Base-by-base conservation (phyloP, 371 early-diverging fungal genomes). In the Mortierella sp. region DNA sequence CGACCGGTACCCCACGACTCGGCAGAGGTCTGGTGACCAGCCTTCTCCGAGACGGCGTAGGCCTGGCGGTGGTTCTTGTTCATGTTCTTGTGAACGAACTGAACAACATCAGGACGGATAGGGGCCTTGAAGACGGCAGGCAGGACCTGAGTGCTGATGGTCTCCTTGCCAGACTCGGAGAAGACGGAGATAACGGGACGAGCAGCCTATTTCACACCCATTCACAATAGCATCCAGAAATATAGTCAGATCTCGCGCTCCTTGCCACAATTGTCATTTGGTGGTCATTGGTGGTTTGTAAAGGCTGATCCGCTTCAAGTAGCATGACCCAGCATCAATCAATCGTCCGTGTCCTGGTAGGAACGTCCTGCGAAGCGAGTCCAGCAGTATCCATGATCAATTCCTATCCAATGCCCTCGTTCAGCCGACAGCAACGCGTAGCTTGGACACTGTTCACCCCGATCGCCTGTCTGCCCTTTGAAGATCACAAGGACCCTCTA, bases 1-100 rank as follows among this genome's bases (percentile, higher is more conserved):
- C 99, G 96, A 94, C 96, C 97, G 57, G 98, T 99, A 89, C 99
- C 99, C 99, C 99, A 99, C 67, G 99, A 98, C 84, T 95, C 96
- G 67, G 99, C 99, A 65, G 98, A 98, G 82, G 99, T 99, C 89
- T 99, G 98, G 87, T 98, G 98, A 88, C 99, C 99, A 82, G 99
- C 99, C 86, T 94, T 91, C 81, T 90, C 90, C 79, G 92, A 93
- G 74, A 98, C 99, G 70, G 99, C 92, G 87, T 99, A 99, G 64
- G 99, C 92, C 90, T 99, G 99, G 82, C 99, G 96, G 86, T 91
- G 94, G 95, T 99, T 99, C 94, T 98, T 97, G 90, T 92, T 92
- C 85, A 99, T 91, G 90, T 94, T 93, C 84, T 95, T 96, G 93
- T 98, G 96, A 76, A 97, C 98, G 79, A 92, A 91, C 86, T 92